Conservation (phyloP, 305 asterid species). For the Fraxinus velutina region DNA sequence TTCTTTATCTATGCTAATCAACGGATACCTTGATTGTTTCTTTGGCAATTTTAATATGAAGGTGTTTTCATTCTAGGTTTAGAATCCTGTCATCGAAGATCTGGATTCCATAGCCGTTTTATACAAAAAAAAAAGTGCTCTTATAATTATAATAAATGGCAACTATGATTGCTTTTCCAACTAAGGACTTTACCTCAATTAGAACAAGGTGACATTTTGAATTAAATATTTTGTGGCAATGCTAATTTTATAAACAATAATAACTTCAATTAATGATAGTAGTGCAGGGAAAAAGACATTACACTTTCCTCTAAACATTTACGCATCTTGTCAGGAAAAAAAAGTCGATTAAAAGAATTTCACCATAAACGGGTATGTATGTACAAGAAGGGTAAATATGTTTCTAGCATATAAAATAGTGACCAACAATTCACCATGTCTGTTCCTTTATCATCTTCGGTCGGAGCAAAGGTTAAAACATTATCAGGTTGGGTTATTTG, state of each 20-base stretch:
- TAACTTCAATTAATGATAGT: background rate
- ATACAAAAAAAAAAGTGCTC: background rate
- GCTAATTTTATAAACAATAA: background rate
- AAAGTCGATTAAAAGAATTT: background rate
- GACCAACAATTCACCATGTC: background rate
- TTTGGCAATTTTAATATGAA: background rate
- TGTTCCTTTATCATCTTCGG: background rate
- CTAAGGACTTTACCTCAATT: background rate
- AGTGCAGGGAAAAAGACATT: background rate
- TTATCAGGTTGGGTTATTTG: background rate
- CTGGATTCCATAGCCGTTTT: background rate
- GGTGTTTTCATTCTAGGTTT: background rate
- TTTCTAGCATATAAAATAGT: background rate
- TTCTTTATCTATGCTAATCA: background rate
- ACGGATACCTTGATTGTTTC: background rate
- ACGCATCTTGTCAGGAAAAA: background rate
- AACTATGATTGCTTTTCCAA: background rate
- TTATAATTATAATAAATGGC: background rate
- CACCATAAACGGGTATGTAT: background rate
- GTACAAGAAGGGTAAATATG: background rate
- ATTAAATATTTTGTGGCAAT: background rate
- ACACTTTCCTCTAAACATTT: background rate
- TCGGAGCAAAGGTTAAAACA: background rate
- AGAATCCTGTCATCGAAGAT: background rate
- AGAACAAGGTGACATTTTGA: background rate